These are phyloP conservation scores for Hibiscus tridactylites DNA, from an alignment of 345 rosid species.

Conservation along the genomic window DNA sequence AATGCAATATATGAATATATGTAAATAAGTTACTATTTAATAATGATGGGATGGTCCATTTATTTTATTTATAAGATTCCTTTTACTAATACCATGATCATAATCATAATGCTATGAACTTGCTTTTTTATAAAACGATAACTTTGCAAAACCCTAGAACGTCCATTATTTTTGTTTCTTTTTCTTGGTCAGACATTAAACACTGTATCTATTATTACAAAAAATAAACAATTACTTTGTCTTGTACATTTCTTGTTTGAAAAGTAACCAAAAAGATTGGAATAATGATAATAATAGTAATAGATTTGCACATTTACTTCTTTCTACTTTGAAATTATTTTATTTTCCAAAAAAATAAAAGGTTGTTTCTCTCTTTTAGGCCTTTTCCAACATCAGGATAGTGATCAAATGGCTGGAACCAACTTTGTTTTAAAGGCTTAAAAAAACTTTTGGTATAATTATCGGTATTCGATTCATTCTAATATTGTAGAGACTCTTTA, in stretches of 20 bases:
- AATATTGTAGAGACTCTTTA: no score
- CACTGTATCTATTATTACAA: not conserved
- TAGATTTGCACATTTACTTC: no score
- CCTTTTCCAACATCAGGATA: not conserved
- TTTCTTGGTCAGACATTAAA: not conserved
- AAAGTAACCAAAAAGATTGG: not conserved
- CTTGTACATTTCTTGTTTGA: not conserved
- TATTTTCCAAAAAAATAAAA: no score
- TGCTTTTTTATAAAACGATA: conserved; percentile 9
- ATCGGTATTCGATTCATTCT: no score
- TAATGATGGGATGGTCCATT: not conserved
- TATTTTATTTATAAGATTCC: not conserved
- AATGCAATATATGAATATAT: no score
- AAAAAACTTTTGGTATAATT: no score
- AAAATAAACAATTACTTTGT: not conserved
- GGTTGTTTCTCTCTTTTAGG: no score
- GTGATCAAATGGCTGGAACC: not conserved
- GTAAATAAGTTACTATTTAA: no score
- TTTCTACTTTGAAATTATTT: no score
- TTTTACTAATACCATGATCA: not conserved
- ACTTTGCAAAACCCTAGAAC: conserved; percentile 24
- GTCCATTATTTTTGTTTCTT: not conserved
- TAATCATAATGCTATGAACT: conserved; percentile 1
- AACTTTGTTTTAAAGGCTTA: not conserved
- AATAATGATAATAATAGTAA: no score